These are phyloP conservation scores for Aspergillus steynii DNA, from an alignment of 495 filamentous ascomycete species.

Conservation along the genomic window DNA sequence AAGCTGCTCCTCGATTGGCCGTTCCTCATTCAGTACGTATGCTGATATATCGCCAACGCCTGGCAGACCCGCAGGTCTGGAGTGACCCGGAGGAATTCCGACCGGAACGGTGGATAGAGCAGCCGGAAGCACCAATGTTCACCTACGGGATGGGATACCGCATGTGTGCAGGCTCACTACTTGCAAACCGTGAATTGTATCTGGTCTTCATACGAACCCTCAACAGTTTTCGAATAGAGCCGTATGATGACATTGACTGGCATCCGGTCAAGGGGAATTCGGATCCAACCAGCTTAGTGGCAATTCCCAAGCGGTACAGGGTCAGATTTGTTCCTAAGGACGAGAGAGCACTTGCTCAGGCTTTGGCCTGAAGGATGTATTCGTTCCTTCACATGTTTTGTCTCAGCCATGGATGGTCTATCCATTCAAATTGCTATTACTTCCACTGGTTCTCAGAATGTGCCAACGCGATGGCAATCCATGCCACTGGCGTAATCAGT, in stretches of 20 bases:
- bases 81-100: constrained; percentile 57
- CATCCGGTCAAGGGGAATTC: constrained; percentile 56
- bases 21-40: background rate
- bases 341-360: constrained; percentile 36
- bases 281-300: constrained; percentile 59
- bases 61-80: constrained; percentile 56
- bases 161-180: constrained; percentile 64
- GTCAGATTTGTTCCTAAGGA: constrained; percentile 56
- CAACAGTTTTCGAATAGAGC: constrained; percentile 57
- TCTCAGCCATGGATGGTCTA: background rate
- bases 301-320: constrained; percentile 56
- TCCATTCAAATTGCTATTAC: background rate
- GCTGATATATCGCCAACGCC: background rate
- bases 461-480: background rate
- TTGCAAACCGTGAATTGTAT: constrained; percentile 67
- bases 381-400: background rate
- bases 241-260: constrained; percentile 48
- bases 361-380: constrained; percentile 23
- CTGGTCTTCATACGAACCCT: constrained; percentile 63
- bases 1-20: constrained; percentile 14
- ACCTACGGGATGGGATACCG: constrained; percentile 64
- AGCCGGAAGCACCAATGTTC: constrained; percentile 61
- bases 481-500: too few species aligned
- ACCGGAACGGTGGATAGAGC: constrained; percentile 63
- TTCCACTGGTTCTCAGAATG: background rate